Evolutionary conservation across 768 basidiomycete genomes (phyloP), one percentile per base, ranked within the genome.

Genomic region (Lyophyllum decastes): DNA sequence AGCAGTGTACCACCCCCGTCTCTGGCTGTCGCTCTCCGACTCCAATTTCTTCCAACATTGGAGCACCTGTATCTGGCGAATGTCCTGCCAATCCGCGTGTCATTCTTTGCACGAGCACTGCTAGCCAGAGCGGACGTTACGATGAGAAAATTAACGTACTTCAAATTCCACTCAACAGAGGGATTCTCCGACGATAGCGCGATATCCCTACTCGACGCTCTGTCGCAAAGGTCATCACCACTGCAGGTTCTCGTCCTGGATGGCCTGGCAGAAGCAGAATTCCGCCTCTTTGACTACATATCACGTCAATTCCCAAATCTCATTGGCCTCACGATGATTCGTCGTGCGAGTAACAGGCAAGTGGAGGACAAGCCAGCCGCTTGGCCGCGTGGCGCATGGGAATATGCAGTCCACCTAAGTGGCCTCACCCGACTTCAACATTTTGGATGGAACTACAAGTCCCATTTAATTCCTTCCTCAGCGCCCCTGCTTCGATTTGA

Each of bases 271-370:
- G 38, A 57, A 25, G 55, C 27, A 44, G 30, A 45, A 6, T 26
- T 57, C 9, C 25, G 41, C 27, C 24, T 57, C n/a, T 51, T 57
- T 24, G 55, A 57, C 19, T n/a, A 26, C 7, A 57, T 57, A 22
- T 25, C 47, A 2, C 27, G 34, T 10, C 49, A 35, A 8, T 57
- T 57, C 49, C 55, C 55, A 0, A 45, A 35, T 27, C 49, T 57
- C 26, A 45, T 33, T 5, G 48, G 25, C 8, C 49, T 57, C 12
- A 50, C 55, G 8, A 16, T 57, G 3, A 16, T 35, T 16, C 55
- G 55, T 4, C 55, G 55, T 3, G 27, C n/a, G 5, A 41, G 16
- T 10, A 41, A n/a, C 2, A 24, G 55, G 30, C 49, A 49, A 35
- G 9, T 24, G 4, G 12, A 49, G 40, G 19, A 21, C 21, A 26